Base-by-base conservation (phyloP, 331 rosid genomes). In the Rhamnella rubrinervis region DNA sequence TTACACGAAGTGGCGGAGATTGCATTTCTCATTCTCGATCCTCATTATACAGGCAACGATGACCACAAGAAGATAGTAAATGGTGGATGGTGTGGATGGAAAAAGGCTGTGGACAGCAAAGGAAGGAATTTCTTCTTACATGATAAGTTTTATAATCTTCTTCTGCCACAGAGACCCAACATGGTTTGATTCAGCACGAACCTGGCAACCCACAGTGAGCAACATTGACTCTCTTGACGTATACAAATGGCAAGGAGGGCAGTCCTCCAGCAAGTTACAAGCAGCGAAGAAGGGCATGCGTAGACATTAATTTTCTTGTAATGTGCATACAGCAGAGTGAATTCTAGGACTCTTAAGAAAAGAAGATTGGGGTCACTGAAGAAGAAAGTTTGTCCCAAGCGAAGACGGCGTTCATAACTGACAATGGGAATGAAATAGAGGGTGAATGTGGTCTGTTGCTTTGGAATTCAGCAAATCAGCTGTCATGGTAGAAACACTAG, bases 1-100 rank as follows among this genome's bases (percentile, higher is more conserved):
- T 77, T 93, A 84, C 82, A 88, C 40, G 98, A 93, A 72, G 87
- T 82, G 64, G 75, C 28, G 98, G 98, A 70, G 98, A 93, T 75
- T 88, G 98, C 95, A 0, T 93, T 91, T 75, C 87, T 93, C 64
- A 93, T 91, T 52, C 96, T 93, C 23, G 98, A 93, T 88, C 98
- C 98, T 28, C 98, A 93, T 80, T 93, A 91, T 60, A 91, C 98
- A 0, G 98, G 97, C 47, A 59, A 69, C 4, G 98, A 93, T 40
- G 97, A 93, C 35, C 68, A 70, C 78, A 93, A 88, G 85, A 93
- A 93, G 71, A 87, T 93, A 59, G 76, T 81, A 26, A 87, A 72
- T 19, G 96, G 95, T 3, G 97, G 98, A 37, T 93, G 98, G 98
- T 88, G 96, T 81, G 97, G 92, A 23, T 93, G 98, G 98, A 93